phyloP scores from a whole-genome alignment of 202 grass and related monocot genomes.

The Cymbopogon flexuosus region DNA sequence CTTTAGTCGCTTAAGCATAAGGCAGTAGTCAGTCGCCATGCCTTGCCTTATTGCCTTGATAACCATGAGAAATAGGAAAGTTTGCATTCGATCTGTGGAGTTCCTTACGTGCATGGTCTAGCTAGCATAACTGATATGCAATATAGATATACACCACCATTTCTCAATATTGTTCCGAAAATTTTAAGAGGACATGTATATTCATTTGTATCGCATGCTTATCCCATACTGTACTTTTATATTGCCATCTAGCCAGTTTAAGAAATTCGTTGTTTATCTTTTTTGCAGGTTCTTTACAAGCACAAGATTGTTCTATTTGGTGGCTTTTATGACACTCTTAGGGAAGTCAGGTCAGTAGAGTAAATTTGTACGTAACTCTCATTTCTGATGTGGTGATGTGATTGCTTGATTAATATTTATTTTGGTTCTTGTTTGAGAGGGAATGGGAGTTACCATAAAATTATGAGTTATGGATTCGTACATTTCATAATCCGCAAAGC shows the following conservation, averaged over 20 bases:
- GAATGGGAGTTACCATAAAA: background rate
- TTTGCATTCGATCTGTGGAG: background rate
- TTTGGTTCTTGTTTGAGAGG: constrained; percentile 3
- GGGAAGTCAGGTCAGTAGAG: constrained; percentile 77
- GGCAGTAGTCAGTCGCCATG: background rate
- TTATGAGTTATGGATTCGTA: constrained; percentile 15
- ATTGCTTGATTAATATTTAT: constrained; percentile 16
- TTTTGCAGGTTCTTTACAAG: constrained; percentile 80
- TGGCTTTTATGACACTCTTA: constrained; percentile 97
- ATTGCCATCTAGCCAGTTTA: background rate
- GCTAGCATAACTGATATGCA: background rate
- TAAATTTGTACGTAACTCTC: constrained; percentile 10
- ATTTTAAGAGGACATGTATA: background rate
- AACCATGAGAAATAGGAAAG: background rate
- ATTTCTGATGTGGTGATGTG: constrained; percentile 6
- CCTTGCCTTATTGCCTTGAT: background rate
- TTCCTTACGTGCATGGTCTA: background rate
- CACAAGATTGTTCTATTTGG: constrained; percentile 97
- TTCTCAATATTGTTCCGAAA: background rate
- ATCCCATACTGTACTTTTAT: background rate
- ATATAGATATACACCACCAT: background rate
- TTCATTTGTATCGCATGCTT: background rate
- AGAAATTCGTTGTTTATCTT: constrained; percentile 29
- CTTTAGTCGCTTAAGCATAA: background rate
- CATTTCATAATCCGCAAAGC: background rate